A percentile compares a stretch with the other conserved stretches of the same genome.
Conservation (phyloP, 2,329 filamentous ascomycete genomes). For the Cadophora luteo-olivacea region DNA sequence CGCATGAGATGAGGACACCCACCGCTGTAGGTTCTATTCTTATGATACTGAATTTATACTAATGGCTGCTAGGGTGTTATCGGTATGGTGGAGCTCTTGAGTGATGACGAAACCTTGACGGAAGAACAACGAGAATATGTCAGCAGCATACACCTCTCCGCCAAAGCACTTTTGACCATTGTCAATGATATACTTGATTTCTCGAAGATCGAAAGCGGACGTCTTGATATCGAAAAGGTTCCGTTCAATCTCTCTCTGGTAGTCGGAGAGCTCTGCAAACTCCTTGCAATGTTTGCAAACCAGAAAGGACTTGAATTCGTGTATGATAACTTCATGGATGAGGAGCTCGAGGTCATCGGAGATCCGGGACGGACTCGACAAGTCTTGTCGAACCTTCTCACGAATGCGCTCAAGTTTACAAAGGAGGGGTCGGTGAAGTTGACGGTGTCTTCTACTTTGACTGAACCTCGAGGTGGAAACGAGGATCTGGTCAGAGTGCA, state of each 20-base stretch:
- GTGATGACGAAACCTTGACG: conserved; percentile 36
- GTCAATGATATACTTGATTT: conserved; percentile 76
- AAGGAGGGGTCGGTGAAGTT: conserved; percentile 66
- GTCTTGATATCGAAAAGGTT: conserved; percentile 73
- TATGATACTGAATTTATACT: conserved; percentile 3
- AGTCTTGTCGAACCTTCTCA: conserved; percentile 79
- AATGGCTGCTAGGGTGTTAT: conserved; percentile 33
- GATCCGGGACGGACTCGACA: conserved; percentile 80
- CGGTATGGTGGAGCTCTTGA: conserved; percentile 38
- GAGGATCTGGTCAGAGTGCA: conserved; percentile 54
- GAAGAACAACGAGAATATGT: conserved; percentile 37
- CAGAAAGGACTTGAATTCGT: conserved; percentile 48
- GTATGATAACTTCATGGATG: conserved; percentile 72
- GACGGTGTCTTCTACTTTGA: conserved; percentile 44
- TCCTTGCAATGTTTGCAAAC: conserved; percentile 75
- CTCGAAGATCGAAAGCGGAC: conserved; percentile 77
- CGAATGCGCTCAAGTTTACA: conserved; percentile 85
- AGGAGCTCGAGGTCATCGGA: conserved; percentile 64
- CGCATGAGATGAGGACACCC: conserved; percentile 39
- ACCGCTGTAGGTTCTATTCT: conserved; percentile 31
- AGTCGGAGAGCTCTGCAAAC: conserved; percentile 57
- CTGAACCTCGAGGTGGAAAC: conserved; percentile 41
- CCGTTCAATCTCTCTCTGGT: conserved; percentile 61
- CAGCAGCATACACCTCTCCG: conserved; percentile 37
- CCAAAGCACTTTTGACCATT: conserved; percentile 51